These are phyloP conservation scores for Vaccinium macrocarpon DNA, from an alignment of 148 eudicot species.

Conservation along the genomic window DNA sequence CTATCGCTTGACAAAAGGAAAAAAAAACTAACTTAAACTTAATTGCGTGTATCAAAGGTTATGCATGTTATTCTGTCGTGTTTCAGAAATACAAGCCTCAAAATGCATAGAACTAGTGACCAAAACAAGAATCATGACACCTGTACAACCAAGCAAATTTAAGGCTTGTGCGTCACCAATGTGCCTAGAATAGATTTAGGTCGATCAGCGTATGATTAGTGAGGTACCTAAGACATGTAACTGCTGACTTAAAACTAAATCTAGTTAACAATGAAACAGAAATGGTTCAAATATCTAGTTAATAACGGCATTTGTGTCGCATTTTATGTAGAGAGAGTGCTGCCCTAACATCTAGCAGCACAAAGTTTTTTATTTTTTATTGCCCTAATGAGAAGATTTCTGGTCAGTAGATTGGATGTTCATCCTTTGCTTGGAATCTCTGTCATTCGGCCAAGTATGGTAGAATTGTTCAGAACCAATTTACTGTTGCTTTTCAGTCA, in stretches of 20 bases:
- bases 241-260: not conserved
- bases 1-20: not conserved
- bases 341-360: not conserved
- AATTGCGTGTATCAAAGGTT: not conserved
- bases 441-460: not conserved
- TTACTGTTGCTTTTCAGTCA: not conserved
- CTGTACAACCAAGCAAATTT: not conserved
- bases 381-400: not conserved
- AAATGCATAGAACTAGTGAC: not conserved
- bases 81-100: not conserved
- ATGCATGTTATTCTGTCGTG: not conserved
- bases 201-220: not conserved
- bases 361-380: not conserved
- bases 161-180: not conserved
- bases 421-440: not conserved
- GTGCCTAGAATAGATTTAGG: not conserved
- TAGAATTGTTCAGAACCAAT: not conserved
- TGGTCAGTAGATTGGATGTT: not conserved
- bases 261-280: not conserved
- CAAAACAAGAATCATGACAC: not conserved
- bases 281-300: slow-evolving; percentile 10
- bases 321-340: not conserved
- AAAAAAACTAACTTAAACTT: not conserved
- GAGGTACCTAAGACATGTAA: not conserved
- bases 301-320: not conserved